phyloP scores from a whole-genome alignment of 1,284 basidiomycete species.

The Marasmius sp. region DNA sequence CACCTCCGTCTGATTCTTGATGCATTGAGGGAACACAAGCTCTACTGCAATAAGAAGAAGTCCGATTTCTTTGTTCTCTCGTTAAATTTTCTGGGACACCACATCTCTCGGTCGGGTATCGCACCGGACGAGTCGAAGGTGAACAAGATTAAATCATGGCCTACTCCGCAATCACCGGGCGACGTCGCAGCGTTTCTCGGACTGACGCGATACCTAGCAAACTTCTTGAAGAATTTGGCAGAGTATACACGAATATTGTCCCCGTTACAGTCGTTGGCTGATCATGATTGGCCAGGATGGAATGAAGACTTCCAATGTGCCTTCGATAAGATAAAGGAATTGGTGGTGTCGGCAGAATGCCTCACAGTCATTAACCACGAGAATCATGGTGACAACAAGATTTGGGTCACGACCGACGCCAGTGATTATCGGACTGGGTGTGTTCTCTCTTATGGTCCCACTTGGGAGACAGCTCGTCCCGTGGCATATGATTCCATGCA shows the following conservation, averaged over 20 bases:
- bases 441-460: conserved; percentile 22
- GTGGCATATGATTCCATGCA: conserved; percentile 29
- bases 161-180: conserved; percentile 16
- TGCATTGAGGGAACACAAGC: conserved; percentile 18
- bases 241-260: conserved; percentile 25
- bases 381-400: conserved; percentile 23
- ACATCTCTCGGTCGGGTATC: conserved; percentile 24
- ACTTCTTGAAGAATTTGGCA: conserved; percentile 26
- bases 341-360: conserved; percentile 19
- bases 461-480: conserved; percentile 26
- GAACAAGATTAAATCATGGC: conserved; percentile 20
- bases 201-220: conserved; percentile 28
- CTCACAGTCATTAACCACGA: conserved; percentile 26
- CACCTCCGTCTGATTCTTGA: conserved; percentile 27
- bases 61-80: conserved; percentile 9
- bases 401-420: conserved; percentile 33
- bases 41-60: conserved; percentile 30
- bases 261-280: conserved; percentile 23
- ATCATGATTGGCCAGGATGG: conserved; percentile 25
- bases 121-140: conserved; percentile 16
- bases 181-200: conserved; percentile 31
- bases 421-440: conserved; percentile 28
- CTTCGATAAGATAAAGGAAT: conserved; percentile 28
- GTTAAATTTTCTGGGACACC: conserved; percentile 28
- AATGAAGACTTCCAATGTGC: conserved; percentile 16